Conservation (phyloP, 2,329 filamentous ascomycete species). For the Chaetomiaceae sp. region DNA sequence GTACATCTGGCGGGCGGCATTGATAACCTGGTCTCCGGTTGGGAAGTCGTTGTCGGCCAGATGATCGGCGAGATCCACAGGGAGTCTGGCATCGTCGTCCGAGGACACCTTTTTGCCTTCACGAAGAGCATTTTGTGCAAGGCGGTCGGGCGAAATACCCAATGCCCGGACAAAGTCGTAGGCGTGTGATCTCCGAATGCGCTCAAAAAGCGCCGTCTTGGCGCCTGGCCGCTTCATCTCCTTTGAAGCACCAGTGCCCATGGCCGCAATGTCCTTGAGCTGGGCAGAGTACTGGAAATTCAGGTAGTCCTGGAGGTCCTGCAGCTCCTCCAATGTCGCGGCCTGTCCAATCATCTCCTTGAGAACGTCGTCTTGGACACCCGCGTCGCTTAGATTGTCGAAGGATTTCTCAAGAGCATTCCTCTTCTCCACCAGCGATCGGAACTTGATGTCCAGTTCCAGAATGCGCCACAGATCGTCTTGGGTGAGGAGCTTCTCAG, state of each 20-base stretch:
- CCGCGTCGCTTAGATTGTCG: slow-evolving; percentile 62
- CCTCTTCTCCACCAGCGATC: slow-evolving; percentile 86
- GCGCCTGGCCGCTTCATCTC: slow-evolving; percentile 77
- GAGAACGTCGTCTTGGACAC: slow-evolving; percentile 67
- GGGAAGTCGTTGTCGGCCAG: slow-evolving; percentile 68
- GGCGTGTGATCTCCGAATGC: slow-evolving; percentile 72
- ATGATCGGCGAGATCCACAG: slow-evolving; percentile 81
- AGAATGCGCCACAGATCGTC: slow-evolving; percentile 93
- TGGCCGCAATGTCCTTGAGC: slow-evolving; percentile 70
- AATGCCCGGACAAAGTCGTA: slow-evolving; percentile 83
- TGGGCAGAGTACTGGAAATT: slow-evolving; percentile 88
- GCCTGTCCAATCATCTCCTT: slow-evolving; percentile 78
- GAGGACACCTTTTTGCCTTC: slow-evolving; percentile 74
- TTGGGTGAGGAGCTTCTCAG: slow-evolving; percentile 86
- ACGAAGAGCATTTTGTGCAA: slow-evolving; percentile 80
- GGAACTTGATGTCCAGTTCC: slow-evolving; percentile 91
- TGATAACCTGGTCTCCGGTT: slow-evolving; percentile 70
- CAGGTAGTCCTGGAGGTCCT: slow-evolving; percentile 93
- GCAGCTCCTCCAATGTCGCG: slow-evolving; percentile 86
- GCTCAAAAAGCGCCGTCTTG: slow-evolving; percentile 75
- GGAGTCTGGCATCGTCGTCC: slow-evolving; percentile 75
- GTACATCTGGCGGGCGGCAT: slow-evolving; percentile 79
- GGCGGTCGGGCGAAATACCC: slow-evolving; percentile 81
- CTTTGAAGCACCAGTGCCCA: slow-evolving; percentile 54
- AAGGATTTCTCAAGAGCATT: slow-evolving; percentile 77